A percentile compares a stretch with the other conserved stretches of the same genome.
Conservation (phyloP, 208 protist genomes). For the Acanthamoeba royreba region DNA sequence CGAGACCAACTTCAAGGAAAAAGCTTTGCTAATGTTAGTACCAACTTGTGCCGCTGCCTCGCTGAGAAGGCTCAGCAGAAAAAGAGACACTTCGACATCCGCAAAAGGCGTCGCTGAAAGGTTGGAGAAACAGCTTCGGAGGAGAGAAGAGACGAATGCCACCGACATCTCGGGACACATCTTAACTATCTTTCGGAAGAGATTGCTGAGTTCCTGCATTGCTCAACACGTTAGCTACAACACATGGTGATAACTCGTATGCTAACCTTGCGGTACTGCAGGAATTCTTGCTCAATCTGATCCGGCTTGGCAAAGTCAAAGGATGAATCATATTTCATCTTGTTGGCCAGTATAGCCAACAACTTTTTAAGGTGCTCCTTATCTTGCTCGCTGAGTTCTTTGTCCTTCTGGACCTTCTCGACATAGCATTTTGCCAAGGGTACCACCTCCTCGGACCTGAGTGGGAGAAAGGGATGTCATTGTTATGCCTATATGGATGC, state of each 20-base stretch:
- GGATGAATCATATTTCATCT: conserved; percentile 9
- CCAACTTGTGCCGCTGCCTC: not conserved
- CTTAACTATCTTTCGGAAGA: not conserved
- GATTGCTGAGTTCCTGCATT: not conserved
- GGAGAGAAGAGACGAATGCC: not conserved
- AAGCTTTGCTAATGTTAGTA: not conserved
- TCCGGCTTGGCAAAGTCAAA: not conserved
- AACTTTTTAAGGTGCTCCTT: not conserved
- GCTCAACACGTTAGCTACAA: not conserved
- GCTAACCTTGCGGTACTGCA: not conserved
- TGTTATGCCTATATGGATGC: not conserved
- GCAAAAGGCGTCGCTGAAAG: not conserved
- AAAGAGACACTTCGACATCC: not conserved
- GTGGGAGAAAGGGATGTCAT: not conserved
- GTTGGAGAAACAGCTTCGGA: not conserved
- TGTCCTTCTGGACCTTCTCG: not conserved
- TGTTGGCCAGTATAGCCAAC: not conserved
- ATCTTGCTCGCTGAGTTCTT: not conserved
- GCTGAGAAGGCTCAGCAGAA: not conserved
- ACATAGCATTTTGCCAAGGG: not conserved
- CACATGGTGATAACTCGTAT: not conserved
- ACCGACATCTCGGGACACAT: not conserved
- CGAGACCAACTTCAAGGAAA: too few species aligned
- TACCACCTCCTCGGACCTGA: not conserved
- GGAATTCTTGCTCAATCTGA: not conserved